phyloP scores from a whole-genome alignment of 352 stramenopile species.

The Globisporangium polare region DNA sequence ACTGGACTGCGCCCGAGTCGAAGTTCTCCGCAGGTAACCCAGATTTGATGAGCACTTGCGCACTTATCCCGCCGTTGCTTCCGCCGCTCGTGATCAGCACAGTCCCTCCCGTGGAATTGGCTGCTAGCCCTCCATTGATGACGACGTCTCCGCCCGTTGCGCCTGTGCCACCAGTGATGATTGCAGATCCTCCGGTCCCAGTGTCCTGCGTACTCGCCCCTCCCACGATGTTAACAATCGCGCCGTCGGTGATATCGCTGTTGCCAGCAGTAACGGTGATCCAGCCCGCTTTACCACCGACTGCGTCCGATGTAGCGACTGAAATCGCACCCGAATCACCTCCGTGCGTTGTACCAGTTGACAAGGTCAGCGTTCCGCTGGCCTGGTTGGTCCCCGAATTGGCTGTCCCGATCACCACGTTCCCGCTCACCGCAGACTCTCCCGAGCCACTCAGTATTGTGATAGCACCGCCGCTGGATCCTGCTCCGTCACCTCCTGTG shows the following conservation, averaged over 20 bases:
- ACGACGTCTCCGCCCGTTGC: conserved; percentile 24
- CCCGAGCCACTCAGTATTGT: conserved; percentile 19
- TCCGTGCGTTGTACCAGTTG: conserved; percentile 10
- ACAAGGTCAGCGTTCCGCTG: conserved; percentile 21
- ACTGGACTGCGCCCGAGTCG: conserved; percentile 28
- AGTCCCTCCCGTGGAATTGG: conserved; percentile 18
- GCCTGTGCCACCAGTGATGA: conserved; percentile 24
- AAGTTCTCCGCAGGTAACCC: conserved; percentile 18
- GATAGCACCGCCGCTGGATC: conserved; percentile 19
- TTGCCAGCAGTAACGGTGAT: conserved; percentile 29
- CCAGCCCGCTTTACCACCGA: conserved; percentile 19
- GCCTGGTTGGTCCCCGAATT: conserved; percentile 15
- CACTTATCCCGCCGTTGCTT: conserved; percentile 15
- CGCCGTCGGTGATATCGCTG: conserved; percentile 13
- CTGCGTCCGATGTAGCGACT: conserved; percentile 23
- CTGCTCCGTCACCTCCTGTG: conserved; percentile 22
- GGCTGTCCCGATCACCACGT: conserved; percentile 20
- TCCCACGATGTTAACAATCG: conserved; percentile 19
- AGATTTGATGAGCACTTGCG: conserved; percentile 21
- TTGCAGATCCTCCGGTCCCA: conserved; percentile 29
- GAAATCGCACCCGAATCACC: conserved; percentile 26
- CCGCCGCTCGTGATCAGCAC: conserved; percentile 22
- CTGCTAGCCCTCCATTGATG: conserved; percentile 19
- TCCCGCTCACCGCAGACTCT: conserved; percentile 17
- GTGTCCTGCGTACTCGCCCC: conserved; percentile 21